Evolutionary conservation across 202 grass and related monocot species (phyloP).

Genomic region (Brachypodium distachyon): DNA sequence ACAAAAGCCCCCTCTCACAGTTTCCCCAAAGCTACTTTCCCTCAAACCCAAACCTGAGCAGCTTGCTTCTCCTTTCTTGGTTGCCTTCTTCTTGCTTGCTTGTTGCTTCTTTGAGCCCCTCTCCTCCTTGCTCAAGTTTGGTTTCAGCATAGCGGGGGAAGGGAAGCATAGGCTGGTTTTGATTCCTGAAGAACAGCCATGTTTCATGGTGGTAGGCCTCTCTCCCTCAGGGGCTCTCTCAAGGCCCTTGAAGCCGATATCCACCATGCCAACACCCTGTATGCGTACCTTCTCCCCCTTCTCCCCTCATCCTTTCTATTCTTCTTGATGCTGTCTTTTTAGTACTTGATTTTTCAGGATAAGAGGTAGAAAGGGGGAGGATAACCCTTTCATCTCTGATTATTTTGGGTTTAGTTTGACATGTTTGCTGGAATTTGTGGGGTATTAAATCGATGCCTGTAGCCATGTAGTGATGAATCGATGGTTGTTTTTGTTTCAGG

Average conservation of each 20-base stretch:
- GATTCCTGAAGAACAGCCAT: constrained; percentile 34
- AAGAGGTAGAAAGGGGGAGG: constrained; percentile 8
- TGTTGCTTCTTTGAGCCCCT: constrained; percentile 33
- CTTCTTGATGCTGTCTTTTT: not conserved
- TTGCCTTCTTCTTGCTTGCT: not conserved
- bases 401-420: not conserved
- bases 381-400: not conserved
- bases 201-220: constrained; percentile 68
- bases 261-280: constrained; percentile 97
- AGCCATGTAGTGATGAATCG: not conserved
- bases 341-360: not conserved
- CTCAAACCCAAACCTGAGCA: constrained; percentile 25
- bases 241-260: constrained; percentile 97
- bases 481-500: constrained; percentile 39
- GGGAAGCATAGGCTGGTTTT: not conserved
- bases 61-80: constrained; percentile 17
- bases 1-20: constrained; percentile 22
- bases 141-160: not conserved
- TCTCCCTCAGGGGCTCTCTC: constrained; percentile 83
- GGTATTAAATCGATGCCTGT: not conserved
- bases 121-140: constrained; percentile 26
- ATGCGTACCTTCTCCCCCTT: not conserved
- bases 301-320: not conserved
- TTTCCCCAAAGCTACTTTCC: constrained; percentile 28
- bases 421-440: not conserved